Evolutionary conservation across 2,329 filamentous ascomycete species (phyloP).

Genomic region (Nigrospora sphaerica): DNA sequence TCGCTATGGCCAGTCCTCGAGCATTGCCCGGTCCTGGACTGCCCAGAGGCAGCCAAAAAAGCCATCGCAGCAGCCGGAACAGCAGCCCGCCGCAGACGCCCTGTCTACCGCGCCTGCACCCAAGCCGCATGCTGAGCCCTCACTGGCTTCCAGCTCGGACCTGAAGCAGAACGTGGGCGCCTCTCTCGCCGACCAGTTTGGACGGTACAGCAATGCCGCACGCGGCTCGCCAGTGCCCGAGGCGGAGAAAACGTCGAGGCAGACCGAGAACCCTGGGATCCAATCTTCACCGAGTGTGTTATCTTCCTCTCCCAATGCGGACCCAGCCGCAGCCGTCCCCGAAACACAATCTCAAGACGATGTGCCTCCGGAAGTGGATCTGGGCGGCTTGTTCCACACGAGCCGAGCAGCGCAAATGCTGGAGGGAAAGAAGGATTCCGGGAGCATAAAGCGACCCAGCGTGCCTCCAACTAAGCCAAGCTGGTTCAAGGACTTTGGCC

Average conservation of each 20-base stretch:
- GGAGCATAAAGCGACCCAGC: conserved; percentile 10
- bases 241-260: not conserved
- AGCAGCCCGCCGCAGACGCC: too few species aligned
- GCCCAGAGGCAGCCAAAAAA: conserved; percentile 2
- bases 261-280: too few species aligned
- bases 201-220: too few species aligned
- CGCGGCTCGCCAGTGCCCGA: not conserved
- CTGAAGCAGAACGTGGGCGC: too few species aligned
- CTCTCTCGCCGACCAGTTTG: too few species aligned
- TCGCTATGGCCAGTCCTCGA: conserved; percentile 39
- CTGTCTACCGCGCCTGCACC: too few species aligned
- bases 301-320: too few species aligned
- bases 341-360: conserved; percentile 16
- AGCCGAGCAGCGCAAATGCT: conserved; percentile 36
- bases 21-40: conserved; percentile 28
- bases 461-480: conserved; percentile 14
- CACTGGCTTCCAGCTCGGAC: too few species aligned
- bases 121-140: too few species aligned
- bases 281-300: too few species aligned
- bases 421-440: conserved; percentile 16
- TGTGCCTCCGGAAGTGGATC: conserved; percentile 31
- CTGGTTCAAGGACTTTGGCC: conserved; percentile 26
- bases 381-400: conserved; percentile 41
- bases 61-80: not conserved
- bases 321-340: not conserved